Base-by-base conservation (phyloP, 164 flowering plant genomes). In the Buxus sempervirens region DNA sequence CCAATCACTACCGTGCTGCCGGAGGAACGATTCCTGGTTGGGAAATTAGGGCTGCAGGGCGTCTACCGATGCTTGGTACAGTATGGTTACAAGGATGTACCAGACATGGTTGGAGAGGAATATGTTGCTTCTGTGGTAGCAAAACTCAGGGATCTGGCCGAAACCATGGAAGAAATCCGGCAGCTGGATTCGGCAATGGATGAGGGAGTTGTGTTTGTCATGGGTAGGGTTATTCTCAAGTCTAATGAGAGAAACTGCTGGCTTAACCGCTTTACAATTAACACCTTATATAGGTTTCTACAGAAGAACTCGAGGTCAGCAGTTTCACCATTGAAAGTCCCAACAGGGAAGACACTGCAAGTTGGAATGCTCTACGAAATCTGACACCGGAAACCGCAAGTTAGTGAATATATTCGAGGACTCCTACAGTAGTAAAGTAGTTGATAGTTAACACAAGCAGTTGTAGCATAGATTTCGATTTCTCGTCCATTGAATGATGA, bases 341-440 rank as follows among this genome's bases (percentile, higher is more conserved):
- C 78, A 9, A 70, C 73, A 25, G 54, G 24, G 25, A 65, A 70
- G 60, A 58, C 73, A 12, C 49, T 78, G 58, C 78, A 75, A 57
- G 72, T 72, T 27, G 81, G 81, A 20, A 75, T 75, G 73, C 60
- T 68, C 8, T 78, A 78, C 60, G 76, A 78, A 45, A 62, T 75
- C 21, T 75, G 38, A 32, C 38, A 32, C 7, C 38, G 7, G 38
- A 32, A 32, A 32, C 38, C 38, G 7, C 38, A 32, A 3, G n/a
- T n/a, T 3, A 32, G 38, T 32, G 38, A 32, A 32, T 32, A 32
- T 32, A 32, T 32, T 32, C 38, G 7, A 32, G 7, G 38, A 32
- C 38, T 32, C 38, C 5, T 32, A 32, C 38, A 32, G n/a, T n/a
- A n/a, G n/a, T n/a, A n/a, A n/a, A n/a, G n/a, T n/a, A n/a, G n/a